Evolutionary conservation across 805 yeast genomes (phyloP), one percentile per base, ranked within the genome.

Genomic region (Spathaspora hagerdaliae): DNA sequence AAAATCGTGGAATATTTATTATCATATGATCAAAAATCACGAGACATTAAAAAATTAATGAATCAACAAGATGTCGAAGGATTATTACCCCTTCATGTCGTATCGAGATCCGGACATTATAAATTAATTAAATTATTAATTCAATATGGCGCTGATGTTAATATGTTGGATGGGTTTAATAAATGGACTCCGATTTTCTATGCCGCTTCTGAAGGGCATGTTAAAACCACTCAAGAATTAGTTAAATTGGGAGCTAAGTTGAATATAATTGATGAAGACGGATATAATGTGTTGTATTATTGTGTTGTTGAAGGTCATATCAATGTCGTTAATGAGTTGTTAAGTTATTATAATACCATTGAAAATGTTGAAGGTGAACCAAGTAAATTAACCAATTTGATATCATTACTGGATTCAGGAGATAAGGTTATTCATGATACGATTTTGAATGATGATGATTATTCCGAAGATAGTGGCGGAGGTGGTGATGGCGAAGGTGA

Each of bases 231-330:
- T 0, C 74, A 74, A 50, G 86, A 81, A 41, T 72, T 94, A 46
- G 77, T 94, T 14, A 77, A 78, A 19, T 77, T 74, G 48, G 91
- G 92, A 5, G 97, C 97, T 0, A 76, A 81, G 46, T 72, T 84
- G 46, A 66, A 70, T 47, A 60, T 86, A 15, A 72, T 79, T 12
- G 98, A 94, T 64, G 94, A 85, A 49, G 87, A 87, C 49, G 86
- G 89, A 4, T 77, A 78, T 54, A 79, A 84, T 43, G 96, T 96
- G 0, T 57, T 91, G 39, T 92, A 86, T 61, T 87, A 92, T 61
- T 92, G 97, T 26, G 86, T 91, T 19, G 87, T 96, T 81, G 97
- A 91, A 62, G 98, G 99, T 24, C 92, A 90, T 58, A 81, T 89
- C 27, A 77, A 73, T n/a, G 92, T 89, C 2, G 67, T 91, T 53